Base-by-base conservation (phyloP, 495 filamentous ascomycete species). In the Penicillium dipodomyicola region DNA sequence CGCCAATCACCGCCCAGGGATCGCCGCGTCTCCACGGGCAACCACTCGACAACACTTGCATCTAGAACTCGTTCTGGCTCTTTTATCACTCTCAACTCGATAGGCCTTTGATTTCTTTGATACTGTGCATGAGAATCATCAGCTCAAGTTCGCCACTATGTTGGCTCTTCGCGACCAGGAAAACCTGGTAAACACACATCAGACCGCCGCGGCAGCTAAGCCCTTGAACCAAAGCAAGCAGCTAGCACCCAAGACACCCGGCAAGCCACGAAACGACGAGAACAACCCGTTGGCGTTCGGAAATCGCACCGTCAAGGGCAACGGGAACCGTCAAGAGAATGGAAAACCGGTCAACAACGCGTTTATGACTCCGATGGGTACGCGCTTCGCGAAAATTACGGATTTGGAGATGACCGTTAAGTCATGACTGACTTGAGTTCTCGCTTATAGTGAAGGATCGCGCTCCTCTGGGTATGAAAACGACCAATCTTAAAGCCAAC, bases 401-500 rank as follows among this genome's bases (percentile, higher is more conserved):
- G 15, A 27, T 32, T 40, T 15, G 20, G 9, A 14, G 33, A 27
- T 39, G n/a, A 27, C 9, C 30, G 30, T 11, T 27, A 14, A 29
- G 30, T 11, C 19, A 58, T 51, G 25, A 55, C 75, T 77, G 61
- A 80, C 59, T 7, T 23, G 20, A 49, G 17, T 6, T 43, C 37
- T 29, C 54, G 44, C 23, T 56, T 90, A 88, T 80, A 43, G 81
- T 86, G 45, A 83, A 84, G 40, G 87, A 80, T 45, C 86, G 91
- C 58, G 92, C 94, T 39, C 87, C 90, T 4, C 73, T 97, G 49
- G 95, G 95, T 37, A 81, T 86, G 77, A 99, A 99, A 72, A 97
- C 93, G 0, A 97, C 94, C 42, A 99, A 99, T 72, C 89, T 88
- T 40, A 97, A 94, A 76, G 81, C 89, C 49, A 89, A 80, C 64